A percentile compares a stretch with the other conserved stretches of the same genome.
phyloP scores from a whole-genome alignment of 202 grass and related monocot genomes.

The Hordeum pubiflorum region DNA sequence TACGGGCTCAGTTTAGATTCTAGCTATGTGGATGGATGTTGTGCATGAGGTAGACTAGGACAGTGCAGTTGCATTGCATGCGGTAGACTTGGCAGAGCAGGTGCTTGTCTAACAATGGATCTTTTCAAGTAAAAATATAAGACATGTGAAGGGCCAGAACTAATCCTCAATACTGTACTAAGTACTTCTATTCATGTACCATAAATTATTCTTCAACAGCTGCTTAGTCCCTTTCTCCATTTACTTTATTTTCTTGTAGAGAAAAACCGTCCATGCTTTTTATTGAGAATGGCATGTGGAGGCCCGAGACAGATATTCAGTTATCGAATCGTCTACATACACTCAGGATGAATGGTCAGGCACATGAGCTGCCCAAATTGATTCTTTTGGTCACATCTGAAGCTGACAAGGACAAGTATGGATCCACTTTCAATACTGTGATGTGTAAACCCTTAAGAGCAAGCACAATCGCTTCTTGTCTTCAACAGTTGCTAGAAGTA shows the following conservation, averaged over 20 bases:
- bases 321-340: slow-evolving; percentile 42
- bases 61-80: neutral
- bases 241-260: slow-evolving; percentile 24
- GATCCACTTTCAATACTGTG: slow-evolving; percentile 49
- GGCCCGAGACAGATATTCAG: slow-evolving; percentile 31
- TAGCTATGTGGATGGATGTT: neutral
- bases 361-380: slow-evolving; percentile 41
- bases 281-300: slow-evolving; percentile 67
- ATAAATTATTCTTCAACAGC: neutral
- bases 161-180: neutral
- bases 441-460: slow-evolving; percentile 88
- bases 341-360: slow-evolving; percentile 30
- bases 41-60: neutral
- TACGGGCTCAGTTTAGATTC: neutral
- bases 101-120: neutral
- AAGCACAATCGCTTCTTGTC: slow-evolving; percentile 77
- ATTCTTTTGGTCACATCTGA: slow-evolving; percentile 69
- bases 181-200: neutral
- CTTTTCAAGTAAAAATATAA: neutral
- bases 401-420: slow-evolving; percentile 47
- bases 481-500: slow-evolving; percentile 65
- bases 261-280: slow-evolving; percentile 49
- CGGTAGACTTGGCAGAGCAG: neutral
- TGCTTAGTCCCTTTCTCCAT: neutral
- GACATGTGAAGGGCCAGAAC: neutral